Percentiles rank a stretch among this genome's conserved stretches.
phyloP scores from a whole-genome alignment of 345 rosid species.

The Crucihimalaya himalaica region DNA sequence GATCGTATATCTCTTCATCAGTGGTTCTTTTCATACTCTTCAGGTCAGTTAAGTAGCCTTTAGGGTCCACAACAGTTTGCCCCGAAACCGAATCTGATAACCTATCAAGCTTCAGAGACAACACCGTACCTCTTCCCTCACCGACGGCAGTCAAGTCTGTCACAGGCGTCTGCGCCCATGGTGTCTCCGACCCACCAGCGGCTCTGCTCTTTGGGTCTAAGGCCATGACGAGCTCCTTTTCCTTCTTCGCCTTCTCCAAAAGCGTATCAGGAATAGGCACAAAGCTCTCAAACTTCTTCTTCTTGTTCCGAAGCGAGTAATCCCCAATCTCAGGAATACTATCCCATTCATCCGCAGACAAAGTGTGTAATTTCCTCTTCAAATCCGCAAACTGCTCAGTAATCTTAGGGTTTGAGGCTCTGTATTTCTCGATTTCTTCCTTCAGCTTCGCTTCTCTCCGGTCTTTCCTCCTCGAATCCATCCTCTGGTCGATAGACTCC shows the following conservation, averaged over 20 bases:
- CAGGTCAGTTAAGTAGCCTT: constrained; percentile 87
- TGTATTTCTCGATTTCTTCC: constrained; percentile 85
- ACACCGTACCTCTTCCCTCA: constrained; percentile 93
- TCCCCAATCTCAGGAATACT: constrained; percentile 94
- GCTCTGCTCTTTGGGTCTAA: constrained; percentile 87
- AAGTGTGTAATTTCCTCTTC: constrained; percentile 73
- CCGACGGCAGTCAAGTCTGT: constrained; percentile 94
- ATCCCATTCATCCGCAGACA: constrained; percentile 83
- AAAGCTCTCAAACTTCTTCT: constrained; percentile 89
- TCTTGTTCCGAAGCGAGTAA: constrained; percentile 80
- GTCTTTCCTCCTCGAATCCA: constrained; percentile 92
- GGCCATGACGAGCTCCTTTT: constrained; percentile 90
- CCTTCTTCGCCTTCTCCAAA: constrained; percentile 92
- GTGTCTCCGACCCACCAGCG: constrained; percentile 84
- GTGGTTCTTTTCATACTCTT: constrained; percentile 96
- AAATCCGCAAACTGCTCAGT: constrained; percentile 94
- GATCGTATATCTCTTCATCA: constrained; percentile 92
- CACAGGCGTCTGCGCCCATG: constrained; percentile 83
- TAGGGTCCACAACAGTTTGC: constrained; percentile 89
- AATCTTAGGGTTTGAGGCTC: constrained; percentile 89
- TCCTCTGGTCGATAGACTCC: constrained; percentile 84
- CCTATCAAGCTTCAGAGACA: constrained; percentile 87
- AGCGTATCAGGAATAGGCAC: constrained; percentile 89
- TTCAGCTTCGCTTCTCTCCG: constrained; percentile 82
- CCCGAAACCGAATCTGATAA: constrained; percentile 86